Evolutionary conservation across 768 basidiomycete species (phyloP), one percentile per base, ranked within the genome.

Genomic region (Lactarius sanguifluus): DNA sequence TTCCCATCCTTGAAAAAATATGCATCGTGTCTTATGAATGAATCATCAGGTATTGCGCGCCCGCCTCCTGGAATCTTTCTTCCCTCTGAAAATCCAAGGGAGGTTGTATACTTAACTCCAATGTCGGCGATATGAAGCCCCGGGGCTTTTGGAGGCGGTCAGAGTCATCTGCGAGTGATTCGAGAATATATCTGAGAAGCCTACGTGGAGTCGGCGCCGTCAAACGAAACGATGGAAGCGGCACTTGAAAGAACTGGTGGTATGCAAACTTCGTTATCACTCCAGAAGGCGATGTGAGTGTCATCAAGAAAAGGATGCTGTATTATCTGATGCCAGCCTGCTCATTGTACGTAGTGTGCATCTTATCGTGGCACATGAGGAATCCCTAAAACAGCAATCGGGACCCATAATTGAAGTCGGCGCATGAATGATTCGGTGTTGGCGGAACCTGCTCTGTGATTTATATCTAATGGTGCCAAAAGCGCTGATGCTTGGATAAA

Each of bases 1-100:
- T 64, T 70, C 38, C 69, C 63, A 28, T 68, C 69, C 56, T 54
- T 64, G 25, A 70, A 68, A 23, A 57, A 70, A 20, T 62, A 69
- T 23, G 20, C 56, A 2, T 60, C 52, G 57, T 70, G 62, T 20
- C 47, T 41, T 30, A 43, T 5, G 34, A 61, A 66, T 9, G 66
- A 55, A 6, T 54, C 60, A 18, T 59, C 57, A 15, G 40, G 20
- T 13, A 8, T 28, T 4, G 45, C 55, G 25, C 25, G 40, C 18
- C 23, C 28, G 9, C 36, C 55, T 8, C 34, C n/a, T 12, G 50
- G 50, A 8, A 23, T 32, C 16, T 32, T 36, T 18, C 15, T 6
- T 32, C 32, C 32, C 6, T 32, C 32, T 32, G 32, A 32, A 32
- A 32, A 32, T 18, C 18, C 61, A 25, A 10, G 25, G 25, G 32